These are phyloP conservation scores for Dothiorella sarmentorum DNA, from an alignment of 2,329 filamentous ascomycete species.

Conservation along the genomic window DNA sequence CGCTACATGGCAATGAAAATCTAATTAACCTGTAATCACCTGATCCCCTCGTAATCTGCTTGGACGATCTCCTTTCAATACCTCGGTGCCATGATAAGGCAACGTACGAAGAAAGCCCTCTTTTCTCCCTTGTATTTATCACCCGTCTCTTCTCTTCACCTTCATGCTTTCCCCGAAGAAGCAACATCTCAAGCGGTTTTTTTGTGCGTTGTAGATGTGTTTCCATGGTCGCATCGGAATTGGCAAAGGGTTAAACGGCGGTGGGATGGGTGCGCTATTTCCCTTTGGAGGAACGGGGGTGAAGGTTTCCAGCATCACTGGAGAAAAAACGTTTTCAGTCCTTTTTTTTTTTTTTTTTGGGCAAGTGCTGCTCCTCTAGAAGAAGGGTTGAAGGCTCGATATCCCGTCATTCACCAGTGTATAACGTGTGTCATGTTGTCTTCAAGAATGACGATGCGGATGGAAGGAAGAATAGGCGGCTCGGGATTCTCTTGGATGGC, in stretches of 20 bases:
- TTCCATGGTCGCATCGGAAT: background rate
- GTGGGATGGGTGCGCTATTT: background rate
- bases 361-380: conserved; percentile 3
- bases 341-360: too few relatives aligned
- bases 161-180: background rate
- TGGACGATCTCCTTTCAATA: background rate
- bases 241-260: background rate
- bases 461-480: background rate
- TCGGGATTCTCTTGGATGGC: background rate
- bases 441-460: background rate
- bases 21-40: conserved; percentile 13
- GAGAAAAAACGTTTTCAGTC: background rate
- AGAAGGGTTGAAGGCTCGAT: conserved; percentile 5
- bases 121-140: conserved; percentile 13
- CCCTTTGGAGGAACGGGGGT: background rate
- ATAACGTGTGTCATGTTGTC: background rate
- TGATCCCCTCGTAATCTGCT: background rate
- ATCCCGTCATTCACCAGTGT: conserved; percentile 3
- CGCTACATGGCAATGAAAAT: background rate
- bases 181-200: background rate
- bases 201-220: background rate
- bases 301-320: background rate
- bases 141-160: conserved; percentile 4
- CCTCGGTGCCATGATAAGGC: background rate
- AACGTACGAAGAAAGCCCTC: too few relatives aligned